Percentiles rank a stretch among this genome's conserved stretches.
These are phyloP conservation scores for Verticillium dahliae DNA, from an alignment of 2,329 filamentous ascomycete species.

Conservation along the genomic window DNA sequence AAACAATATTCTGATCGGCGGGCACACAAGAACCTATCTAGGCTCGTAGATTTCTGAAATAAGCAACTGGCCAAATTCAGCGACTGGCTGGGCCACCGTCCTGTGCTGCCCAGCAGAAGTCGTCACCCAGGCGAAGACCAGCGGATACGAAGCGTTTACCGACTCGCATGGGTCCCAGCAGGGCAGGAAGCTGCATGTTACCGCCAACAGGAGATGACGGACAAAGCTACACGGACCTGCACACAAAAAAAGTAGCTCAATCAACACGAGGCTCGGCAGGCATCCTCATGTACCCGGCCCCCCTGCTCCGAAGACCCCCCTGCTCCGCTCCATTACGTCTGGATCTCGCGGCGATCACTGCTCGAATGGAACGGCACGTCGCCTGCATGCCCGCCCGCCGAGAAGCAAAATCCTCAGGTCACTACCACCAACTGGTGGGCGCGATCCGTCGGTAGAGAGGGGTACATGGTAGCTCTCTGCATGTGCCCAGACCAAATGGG, in stretches of 20 bases:
- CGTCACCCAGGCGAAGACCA: not conserved
- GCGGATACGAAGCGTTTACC: not conserved
- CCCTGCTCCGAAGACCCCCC: not conserved
- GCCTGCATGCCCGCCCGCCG: not conserved
- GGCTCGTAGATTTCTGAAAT: not conserved
- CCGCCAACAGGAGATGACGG: not conserved
- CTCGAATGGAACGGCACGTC: not conserved
- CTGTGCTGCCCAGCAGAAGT: not conserved
- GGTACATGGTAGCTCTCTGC: too few species aligned
- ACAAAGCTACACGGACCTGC: not conserved
- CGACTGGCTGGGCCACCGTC: not conserved
- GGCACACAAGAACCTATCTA: not conserved
- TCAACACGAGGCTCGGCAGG: not conserved
- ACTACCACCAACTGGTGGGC: too few species aligned
- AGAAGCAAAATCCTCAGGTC: too few species aligned
- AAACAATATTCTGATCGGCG: not conserved
- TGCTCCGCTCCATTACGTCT: not conserved
- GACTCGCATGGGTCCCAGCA: not conserved
- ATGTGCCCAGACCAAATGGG: too few species aligned
- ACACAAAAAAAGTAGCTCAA: not conserved
- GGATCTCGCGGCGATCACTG: not conserved
- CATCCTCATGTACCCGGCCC: not conserved
- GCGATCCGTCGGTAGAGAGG: too few species aligned
- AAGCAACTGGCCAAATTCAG: not conserved
- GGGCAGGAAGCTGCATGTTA: not conserved